phyloP scores from a whole-genome alignment of 2,329 filamentous ascomycete genomes.

The Pseudocercospora crystallina region DNA sequence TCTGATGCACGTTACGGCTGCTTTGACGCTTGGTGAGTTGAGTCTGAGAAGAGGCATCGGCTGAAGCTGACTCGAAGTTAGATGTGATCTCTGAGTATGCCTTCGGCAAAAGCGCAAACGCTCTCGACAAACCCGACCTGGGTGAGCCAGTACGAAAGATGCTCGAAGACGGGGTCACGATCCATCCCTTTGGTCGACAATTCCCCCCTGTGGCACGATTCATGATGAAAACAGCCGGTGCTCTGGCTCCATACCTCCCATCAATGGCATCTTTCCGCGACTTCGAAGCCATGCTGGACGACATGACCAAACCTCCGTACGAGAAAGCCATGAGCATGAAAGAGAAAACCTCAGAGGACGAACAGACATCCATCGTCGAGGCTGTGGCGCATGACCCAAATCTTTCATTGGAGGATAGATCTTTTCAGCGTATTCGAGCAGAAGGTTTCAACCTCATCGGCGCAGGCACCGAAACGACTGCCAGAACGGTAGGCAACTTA shows the following conservation, averaged over 20 bases:
- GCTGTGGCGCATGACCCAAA: constrained; percentile 1
- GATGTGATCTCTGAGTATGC: constrained; percentile 8
- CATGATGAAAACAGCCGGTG: background rate
- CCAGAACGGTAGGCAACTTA: constrained; percentile 34
- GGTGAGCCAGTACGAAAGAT: background rate
- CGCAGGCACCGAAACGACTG: constrained; percentile 48
- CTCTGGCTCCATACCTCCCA: background rate
- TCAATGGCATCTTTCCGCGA: background rate
- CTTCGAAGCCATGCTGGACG: constrained; percentile 3
- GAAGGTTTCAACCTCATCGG: constrained; percentile 48
- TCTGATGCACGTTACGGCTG: background rate
- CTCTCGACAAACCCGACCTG: background rate
- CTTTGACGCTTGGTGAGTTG: constrained; percentile 4
- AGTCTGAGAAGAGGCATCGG: too few relatives aligned
- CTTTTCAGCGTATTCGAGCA: constrained; percentile 38
- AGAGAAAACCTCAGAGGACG: background rate
- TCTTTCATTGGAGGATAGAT: constrained; percentile 31
- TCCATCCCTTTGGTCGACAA: constrained; percentile 4
- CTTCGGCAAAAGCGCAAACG: background rate
- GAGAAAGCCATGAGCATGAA: background rate
- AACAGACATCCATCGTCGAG: background rate
- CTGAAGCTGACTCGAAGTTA: background rate
- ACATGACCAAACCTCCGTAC: background rate
- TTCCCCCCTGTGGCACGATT: background rate
- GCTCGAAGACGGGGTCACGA: constrained; percentile 2